Conservation (phyloP, 108 stramenopile species). For the Fistulifera pelliculosa region DNA sequence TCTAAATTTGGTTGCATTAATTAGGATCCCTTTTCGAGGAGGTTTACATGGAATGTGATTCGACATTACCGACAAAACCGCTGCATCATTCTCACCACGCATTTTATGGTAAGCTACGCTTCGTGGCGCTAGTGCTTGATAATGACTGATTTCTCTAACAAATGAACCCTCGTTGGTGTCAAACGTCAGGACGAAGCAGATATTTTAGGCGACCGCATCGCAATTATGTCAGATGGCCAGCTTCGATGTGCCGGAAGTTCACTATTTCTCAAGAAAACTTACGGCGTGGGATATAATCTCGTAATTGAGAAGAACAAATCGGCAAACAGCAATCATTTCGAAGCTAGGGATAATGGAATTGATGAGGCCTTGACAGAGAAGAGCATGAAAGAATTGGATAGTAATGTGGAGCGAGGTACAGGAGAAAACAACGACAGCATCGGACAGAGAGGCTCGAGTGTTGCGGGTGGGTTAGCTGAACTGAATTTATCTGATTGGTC, state of each 20-base stretch:
- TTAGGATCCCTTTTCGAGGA: slow-evolving; percentile 76
- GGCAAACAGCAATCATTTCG: background rate
- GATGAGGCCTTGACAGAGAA: slow-evolving; percentile 1
- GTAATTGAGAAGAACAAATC: slow-evolving; percentile 48
- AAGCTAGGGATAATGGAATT: no score
- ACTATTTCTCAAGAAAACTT: slow-evolving; percentile 87
- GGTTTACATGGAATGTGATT: slow-evolving; percentile 86
- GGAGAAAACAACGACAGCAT: no score
- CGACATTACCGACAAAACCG: slow-evolving; percentile 64
- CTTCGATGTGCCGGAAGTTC: slow-evolving; percentile 82
- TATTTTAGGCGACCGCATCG: slow-evolving; percentile 90
- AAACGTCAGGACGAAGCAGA: slow-evolving; percentile 44
- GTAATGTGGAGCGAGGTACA: no score
- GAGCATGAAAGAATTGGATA: no score
- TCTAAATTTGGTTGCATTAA: slow-evolving; percentile 17
- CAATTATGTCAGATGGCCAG: slow-evolving; percentile 91
- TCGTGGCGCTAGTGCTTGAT: no score
- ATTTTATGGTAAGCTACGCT: slow-evolving; percentile 84
- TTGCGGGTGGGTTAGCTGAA: no score
- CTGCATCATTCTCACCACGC: slow-evolving; percentile 93
- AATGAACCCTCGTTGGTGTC: no score
- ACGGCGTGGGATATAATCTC: slow-evolving; percentile 86
- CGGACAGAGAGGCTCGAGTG: no score
- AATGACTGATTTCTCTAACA: no score
- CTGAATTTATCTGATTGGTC: no score